Evolutionary conservation across 352 stramenopile genomes (phyloP), one percentile per base, ranked within the genome.

Genomic region (Ophiocytium majus): DNA sequence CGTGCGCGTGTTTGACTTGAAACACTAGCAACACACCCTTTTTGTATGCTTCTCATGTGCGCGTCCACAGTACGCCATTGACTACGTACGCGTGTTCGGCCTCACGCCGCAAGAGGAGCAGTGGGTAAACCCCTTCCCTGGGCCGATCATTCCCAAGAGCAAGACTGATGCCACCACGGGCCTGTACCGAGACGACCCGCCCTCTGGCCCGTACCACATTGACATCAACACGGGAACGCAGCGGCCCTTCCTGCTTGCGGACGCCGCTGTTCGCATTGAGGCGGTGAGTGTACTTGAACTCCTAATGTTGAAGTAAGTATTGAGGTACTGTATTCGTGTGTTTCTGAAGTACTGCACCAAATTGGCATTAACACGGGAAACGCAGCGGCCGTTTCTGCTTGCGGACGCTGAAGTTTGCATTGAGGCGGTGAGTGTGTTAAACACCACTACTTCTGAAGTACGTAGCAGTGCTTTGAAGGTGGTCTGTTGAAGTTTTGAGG

Each of bases 231-330:
- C 75, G 32, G 75, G 9, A 5, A 37, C 28, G 31, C 32, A 37
- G 31, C 23, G 10, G 36, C 75, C 75, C 31, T 81, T 36, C 49
- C 1, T 31, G 75, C 32, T 81, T 17, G 49, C 32, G 10, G 1
- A 1, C 37, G 75, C 75, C 1, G 10, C 23, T 36, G 75, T 81
- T 10, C 75, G 75, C 36, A 81, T 81, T 10, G 75, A 81, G n/a
- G 49, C 14, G 10, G 75, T 81, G 75, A 81, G 75, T 57, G 31
- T 17, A 37, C 64, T 37, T 34, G 5, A 37, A 76, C 34, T 76
- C 10, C 64, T 19, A 23, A 23, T 19, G 17, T 66, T 23, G 57
- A 23, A 23, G 57, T 66, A 23, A 28, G 17, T 66, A 28, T 66
- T 66, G 19, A 28, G 19, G 19, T 66, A 28, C 57, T 66, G 57